phyloP scores from a whole-genome alignment of 2,329 filamentous ascomycete species.

The Fusarium nurragi region DNA sequence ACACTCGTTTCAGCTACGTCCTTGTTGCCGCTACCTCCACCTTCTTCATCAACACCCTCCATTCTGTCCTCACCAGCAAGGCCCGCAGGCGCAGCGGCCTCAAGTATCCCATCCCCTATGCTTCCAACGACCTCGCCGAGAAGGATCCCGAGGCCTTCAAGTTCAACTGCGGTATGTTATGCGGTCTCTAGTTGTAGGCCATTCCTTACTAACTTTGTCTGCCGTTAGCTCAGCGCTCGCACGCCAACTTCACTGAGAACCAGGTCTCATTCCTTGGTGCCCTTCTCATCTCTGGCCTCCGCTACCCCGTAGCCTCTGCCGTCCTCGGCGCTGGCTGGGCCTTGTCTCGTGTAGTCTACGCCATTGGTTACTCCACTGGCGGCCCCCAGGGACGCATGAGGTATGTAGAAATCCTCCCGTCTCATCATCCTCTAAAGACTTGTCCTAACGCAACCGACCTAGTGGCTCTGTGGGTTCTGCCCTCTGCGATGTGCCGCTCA shows the following conservation, averaged over 20 bases:
- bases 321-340: slow-evolving; percentile 63
- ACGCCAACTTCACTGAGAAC: slow-evolving; percentile 72
- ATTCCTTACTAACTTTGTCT: slow-evolving; percentile 7
- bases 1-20: slow-evolving; percentile 62
- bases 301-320: slow-evolving; percentile 62
- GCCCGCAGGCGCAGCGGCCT: slow-evolving; percentile 64
- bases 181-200: background rate
- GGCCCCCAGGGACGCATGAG: slow-evolving; percentile 58
- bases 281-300: slow-evolving; percentile 65
- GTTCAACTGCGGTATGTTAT: slow-evolving; percentile 69
- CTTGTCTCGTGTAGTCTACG: slow-evolving; percentile 63
- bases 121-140: slow-evolving; percentile 61
- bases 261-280: slow-evolving; percentile 61
- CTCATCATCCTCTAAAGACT: background rate
- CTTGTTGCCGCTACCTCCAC: slow-evolving; percentile 65
- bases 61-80: slow-evolving; percentile 57
- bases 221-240: slow-evolving; percentile 65
- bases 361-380: slow-evolving; percentile 61
- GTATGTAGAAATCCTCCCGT: slow-evolving; percentile 44
- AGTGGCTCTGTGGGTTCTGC: slow-evolving; percentile 51
- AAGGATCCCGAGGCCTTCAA: slow-evolving; percentile 63
- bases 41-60: slow-evolving; percentile 66
- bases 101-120: slow-evolving; percentile 67
- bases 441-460: slow-evolving; percentile 26
- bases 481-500: slow-evolving; percentile 53